phyloP scores from a whole-genome alignment of 805 yeast species.

The Martiniozyma abietophila region DNA sequence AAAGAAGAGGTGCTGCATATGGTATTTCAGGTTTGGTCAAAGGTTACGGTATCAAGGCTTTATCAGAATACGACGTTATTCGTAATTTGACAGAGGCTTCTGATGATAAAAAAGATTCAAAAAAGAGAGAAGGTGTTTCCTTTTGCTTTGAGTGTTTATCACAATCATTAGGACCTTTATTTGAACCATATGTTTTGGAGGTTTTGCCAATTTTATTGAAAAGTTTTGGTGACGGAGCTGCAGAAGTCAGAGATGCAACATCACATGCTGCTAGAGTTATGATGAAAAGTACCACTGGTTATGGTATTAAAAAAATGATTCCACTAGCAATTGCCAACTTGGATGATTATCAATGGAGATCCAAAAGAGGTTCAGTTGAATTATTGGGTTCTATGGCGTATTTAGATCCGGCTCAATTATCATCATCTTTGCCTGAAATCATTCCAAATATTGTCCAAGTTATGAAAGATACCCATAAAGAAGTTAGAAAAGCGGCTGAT shows the following conservation, averaged over 20 bases:
- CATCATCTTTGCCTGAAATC: slow-evolving; percentile 79
- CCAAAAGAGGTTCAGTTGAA: slow-evolving; percentile 95
- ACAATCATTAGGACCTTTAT: slow-evolving; percentile 58
- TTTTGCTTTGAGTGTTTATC: slow-evolving; percentile 82
- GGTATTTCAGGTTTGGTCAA: slow-evolving; percentile 91
- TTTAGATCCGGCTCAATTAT: slow-evolving; percentile 87
- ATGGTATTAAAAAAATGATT: slow-evolving; percentile 82
- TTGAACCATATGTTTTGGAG: slow-evolving; percentile 93
- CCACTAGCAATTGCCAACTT: slow-evolving; percentile 83
- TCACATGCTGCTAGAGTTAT: slow-evolving; percentile 77
- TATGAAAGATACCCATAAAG: slow-evolving; percentile 90
- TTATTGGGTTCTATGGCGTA: slow-evolving; percentile 96
- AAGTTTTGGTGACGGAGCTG: slow-evolving; percentile 73
- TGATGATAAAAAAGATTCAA: slow-evolving; percentile 72
- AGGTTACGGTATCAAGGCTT: slow-evolving; percentile 77
- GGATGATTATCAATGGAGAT: slow-evolving; percentile 90
- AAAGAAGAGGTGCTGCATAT: slow-evolving; percentile 91
- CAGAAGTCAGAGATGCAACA: slow-evolving; percentile 86
- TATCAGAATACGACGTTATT: slow-evolving; percentile 69
- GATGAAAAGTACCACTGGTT: slow-evolving; percentile 87
- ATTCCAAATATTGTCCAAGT: slow-evolving; percentile 96
- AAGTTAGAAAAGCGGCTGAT: slow-evolving; percentile 93
- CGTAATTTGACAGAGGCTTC: slow-evolving; percentile 71
- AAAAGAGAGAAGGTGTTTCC: slow-evolving; percentile 79
- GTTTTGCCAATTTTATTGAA: slow-evolving; percentile 72